Base-by-base conservation (phyloP, 1,139 yeast genomes). In the Diutina neorugosa region DNA sequence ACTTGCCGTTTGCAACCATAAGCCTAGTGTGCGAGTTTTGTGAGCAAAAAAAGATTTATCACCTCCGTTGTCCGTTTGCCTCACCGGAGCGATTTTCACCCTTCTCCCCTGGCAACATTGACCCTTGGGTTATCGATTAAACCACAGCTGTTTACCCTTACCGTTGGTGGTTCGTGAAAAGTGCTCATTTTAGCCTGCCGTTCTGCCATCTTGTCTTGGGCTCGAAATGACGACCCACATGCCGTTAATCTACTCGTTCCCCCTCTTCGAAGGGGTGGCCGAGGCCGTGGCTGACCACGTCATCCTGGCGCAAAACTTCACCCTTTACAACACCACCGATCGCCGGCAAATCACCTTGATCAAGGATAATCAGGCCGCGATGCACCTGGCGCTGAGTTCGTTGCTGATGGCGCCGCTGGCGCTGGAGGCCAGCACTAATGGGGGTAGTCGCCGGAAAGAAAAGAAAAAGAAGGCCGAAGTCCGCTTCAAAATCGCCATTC, bases 221-320 rank as follows among this genome's bases (percentile, higher is more conserved):
- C 37, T 27, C 40, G n/a, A 16, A n/a, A 89, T 89, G 96, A 89
- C 96, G 2, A 87, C 96, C 12, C 86, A 95, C 9, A 96, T 90
- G 43, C 97, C 97, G 27, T 83, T 89, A 59, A 85, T 90, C 53
- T 89, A 86, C 73, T 87, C 96, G 52, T 90, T 90, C 66, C 95
- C 91, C 50, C 95, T 86, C 67, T 84, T 89, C 63, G 73, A 82
- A 40, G 95, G 90, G 20, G 97, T 90, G 41, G 96, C 97, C 2
- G 95, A 87, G 55, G 96, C 96, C 23, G 96, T 91, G 47, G 97
- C 96, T 1, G 93, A 88, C 63, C 90, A 88, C 64, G 82, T 91
- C 54, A 80, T 90, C 51, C 76, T 83, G 46, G 86, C 91, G 14
- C 98, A 93, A 69, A 84, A 89, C 63, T 69, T 76, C 62, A 80